These are phyloP conservation scores for Colletotrichum nymphaeae DNA, from an alignment of 2,329 filamentous ascomycete genomes.

Conservation along the genomic window DNA sequence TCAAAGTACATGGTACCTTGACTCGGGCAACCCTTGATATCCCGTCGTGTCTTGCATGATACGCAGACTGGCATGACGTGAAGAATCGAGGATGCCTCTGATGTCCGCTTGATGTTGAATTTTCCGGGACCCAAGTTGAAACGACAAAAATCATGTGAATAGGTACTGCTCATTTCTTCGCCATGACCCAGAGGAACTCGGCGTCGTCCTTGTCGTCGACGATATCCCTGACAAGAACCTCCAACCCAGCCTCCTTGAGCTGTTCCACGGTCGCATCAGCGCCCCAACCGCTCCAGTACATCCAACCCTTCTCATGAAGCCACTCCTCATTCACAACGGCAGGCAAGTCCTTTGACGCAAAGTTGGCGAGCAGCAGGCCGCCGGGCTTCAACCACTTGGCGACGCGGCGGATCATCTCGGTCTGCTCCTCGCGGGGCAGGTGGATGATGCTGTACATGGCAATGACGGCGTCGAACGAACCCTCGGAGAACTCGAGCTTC, in stretches of 20 bases:
- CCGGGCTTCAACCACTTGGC: slow-evolving; percentile 61
- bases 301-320: slow-evolving; percentile 54
- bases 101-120: neutral
- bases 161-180: slow-evolving; percentile 38
- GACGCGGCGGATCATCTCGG: slow-evolving; percentile 55
- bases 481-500: slow-evolving; percentile 43
- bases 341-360: slow-evolving; percentile 46
- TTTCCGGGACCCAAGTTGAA: neutral
- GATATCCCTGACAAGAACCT: slow-evolving; percentile 46
- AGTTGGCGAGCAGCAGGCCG: slow-evolving; percentile 61
- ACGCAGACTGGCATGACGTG: neutral
- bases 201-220: slow-evolving; percentile 45
- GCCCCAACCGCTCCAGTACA: slow-evolving; percentile 57
- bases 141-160: neutral
- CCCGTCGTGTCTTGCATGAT: neutral
- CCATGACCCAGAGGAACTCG: slow-evolving; percentile 54
- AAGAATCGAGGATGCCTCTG: neutral
- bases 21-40: neutral
- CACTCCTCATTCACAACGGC: slow-evolving; percentile 48
- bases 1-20: neutral
- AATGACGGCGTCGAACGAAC: slow-evolving; percentile 59
- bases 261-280: slow-evolving; percentile 45
- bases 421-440: slow-evolving; percentile 63
- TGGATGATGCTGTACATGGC: slow-evolving; percentile 68
- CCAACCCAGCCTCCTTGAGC: slow-evolving; percentile 46